A percentile compares a stretch with the other conserved stretches of the same genome.
Evolutionary conservation across 2,329 filamentous ascomycete genomes (phyloP).

Genomic region (Cercospora beticola): DNA sequence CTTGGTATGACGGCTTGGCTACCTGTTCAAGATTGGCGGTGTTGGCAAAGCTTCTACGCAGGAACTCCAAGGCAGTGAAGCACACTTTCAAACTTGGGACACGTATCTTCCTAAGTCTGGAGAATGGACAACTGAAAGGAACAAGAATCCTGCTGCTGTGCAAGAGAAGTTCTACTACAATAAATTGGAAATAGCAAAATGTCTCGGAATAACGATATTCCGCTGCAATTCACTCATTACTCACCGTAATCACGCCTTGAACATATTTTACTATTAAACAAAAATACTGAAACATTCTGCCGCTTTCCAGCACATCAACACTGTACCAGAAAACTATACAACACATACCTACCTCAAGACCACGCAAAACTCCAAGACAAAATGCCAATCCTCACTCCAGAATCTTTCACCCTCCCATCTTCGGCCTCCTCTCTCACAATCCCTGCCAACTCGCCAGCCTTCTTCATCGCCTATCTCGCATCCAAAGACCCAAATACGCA

Average conservation of each 20-base stretch:
- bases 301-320: neutral
- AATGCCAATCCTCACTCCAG: neutral
- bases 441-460: neutral
- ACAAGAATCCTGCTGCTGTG: neutral
- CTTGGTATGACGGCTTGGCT: neutral
- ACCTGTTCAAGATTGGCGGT: neutral
- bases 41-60: neutral
- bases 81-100: too few relatives aligned
- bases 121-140: neutral
- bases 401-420: neutral
- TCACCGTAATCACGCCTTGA: neutral
- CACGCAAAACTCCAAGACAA: neutral
- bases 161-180: neutral
- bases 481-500: conserved; percentile 22
- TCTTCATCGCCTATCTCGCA: conserved; percentile 27
- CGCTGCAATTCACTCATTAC: neutral
- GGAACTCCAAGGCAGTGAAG: neutral
- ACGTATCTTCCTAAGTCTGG: too few relatives aligned
- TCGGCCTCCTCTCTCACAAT: neutral
- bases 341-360: neutral
- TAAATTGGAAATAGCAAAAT: neutral
- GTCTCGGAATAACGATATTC: neutral
- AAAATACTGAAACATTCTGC: neutral
- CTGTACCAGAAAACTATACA: neutral
- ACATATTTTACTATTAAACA: neutral